Conservation (phyloP, 2,329 filamentous ascomycete species). For the Cadophora sp. region DNA sequence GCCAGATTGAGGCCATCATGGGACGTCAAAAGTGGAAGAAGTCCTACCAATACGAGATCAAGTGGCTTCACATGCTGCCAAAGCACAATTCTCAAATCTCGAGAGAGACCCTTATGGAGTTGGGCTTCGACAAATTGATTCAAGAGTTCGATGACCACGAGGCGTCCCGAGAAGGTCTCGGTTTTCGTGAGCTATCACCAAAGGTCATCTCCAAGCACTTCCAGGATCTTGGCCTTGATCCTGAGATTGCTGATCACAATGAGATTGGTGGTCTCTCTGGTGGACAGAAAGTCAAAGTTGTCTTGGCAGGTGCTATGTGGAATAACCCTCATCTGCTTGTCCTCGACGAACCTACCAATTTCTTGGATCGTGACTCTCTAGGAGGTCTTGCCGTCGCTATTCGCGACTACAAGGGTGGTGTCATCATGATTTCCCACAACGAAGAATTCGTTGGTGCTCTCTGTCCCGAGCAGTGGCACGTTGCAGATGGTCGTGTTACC, state of each 20-base stretch:
- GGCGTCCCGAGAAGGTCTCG: constrained; percentile 96
- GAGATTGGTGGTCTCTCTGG: constrained; percentile 95
- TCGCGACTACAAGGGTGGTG: constrained; percentile 96
- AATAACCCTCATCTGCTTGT: constrained; percentile 98
- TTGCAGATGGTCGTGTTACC: constrained; percentile 85
- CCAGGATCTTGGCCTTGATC: constrained; percentile 93
- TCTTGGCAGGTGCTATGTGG: constrained; percentile 96
- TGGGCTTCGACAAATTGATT: constrained; percentile 90
- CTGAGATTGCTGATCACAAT: constrained; percentile 98
- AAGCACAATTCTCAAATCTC: constrained; percentile 95
- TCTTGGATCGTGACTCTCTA: constrained; percentile 96
- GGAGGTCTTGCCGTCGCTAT: constrained; percentile 97
- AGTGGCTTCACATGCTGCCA: constrained; percentile 88
- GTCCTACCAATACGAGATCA: constrained; percentile 97
- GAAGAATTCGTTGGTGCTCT: constrained; percentile 97
- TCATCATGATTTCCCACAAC: constrained; percentile 99
- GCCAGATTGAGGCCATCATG: constrained; percentile 86
- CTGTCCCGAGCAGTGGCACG: constrained; percentile 95
- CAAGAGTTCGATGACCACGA: constrained; percentile 99
- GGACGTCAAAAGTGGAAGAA: constrained; percentile 99
- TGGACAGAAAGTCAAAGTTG: constrained; percentile 99
- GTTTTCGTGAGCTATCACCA: constrained; percentile 91
- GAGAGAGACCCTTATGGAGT: constrained; percentile 85
- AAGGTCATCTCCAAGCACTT: constrained; percentile 98
- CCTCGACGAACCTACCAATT: constrained; percentile 98